A percentile compares a stretch with the other conserved stretches of the same genome.
Evolutionary conservation across 306 rosid genomes (phyloP).

Genomic region (Elaeagnus macrophylla): DNA sequence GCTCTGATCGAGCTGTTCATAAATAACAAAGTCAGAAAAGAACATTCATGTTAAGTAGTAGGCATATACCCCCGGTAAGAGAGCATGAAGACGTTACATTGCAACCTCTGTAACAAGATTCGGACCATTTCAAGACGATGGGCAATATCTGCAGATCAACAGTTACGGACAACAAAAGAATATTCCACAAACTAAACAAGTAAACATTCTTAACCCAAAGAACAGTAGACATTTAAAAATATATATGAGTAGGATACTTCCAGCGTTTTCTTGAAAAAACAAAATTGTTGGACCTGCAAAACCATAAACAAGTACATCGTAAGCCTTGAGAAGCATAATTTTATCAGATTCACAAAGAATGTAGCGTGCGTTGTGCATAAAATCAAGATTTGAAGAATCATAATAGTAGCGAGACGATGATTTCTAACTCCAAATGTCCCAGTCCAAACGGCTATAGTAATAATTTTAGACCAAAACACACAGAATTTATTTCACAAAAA

Average conservation of each 20-base stretch:
- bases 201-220: no score
- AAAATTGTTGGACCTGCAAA: slow-evolving; percentile 88
- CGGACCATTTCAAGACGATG: slow-evolving; percentile 98
- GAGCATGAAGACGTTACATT: slow-evolving; percentile 93
- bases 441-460: no score
- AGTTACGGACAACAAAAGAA: slow-evolving; percentile 55
- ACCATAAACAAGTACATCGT: slow-evolving; percentile 16
- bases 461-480: no score
- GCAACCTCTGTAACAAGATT: slow-evolving; percentile 70
- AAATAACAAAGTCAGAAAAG: not conserved
- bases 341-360: no score
- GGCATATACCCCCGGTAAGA: slow-evolving; percentile 83
- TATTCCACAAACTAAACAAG: not conserved
- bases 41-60: slow-evolving; percentile 7
- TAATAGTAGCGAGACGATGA: no score
- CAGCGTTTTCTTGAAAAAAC: slow-evolving; percentile 99
- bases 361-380: no score
- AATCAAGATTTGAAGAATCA: no score
- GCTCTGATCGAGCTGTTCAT: slow-evolving; percentile 2
- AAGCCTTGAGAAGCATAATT: slow-evolving; percentile 9
- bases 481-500: no score
- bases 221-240: slow-evolving; percentile 1
- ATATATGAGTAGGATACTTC: slow-evolving; percentile 70
- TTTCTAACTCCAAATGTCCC: no score
- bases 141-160: slow-evolving; percentile 71